Conservation (phyloP, 768 basidiomycete species). For the Lactarius akahatsu region DNA sequence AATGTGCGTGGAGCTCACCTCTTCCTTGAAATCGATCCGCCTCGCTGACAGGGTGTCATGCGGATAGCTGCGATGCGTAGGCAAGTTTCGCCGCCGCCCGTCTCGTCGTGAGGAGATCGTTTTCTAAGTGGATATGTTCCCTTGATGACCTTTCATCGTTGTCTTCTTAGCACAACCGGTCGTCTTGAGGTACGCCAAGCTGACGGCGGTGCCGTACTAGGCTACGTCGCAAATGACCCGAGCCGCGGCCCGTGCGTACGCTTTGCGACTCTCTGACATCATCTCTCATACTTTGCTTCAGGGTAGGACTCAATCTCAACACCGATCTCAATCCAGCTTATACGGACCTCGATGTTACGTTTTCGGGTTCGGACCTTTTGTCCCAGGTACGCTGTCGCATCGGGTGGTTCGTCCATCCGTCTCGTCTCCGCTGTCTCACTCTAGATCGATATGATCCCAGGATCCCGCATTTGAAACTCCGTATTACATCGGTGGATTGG, state of each 20-base stretch:
- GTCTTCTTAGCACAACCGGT: background rate
- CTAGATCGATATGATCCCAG: background rate
- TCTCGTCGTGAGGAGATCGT: background rate
- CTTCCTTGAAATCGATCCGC: background rate
- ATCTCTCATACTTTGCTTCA: background rate
- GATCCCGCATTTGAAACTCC: background rate
- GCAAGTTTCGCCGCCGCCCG: too few relatives aligned
- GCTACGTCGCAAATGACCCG: background rate
- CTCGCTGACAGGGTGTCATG: background rate
- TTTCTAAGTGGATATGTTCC: background rate
- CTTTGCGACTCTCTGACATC: background rate
- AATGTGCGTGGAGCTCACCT: background rate
- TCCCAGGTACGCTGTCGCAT: background rate
- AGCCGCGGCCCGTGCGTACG: background rate
- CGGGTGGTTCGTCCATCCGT: background rate
- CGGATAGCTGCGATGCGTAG: background rate
- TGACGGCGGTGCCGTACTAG: background rate
- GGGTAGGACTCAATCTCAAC: background rate
- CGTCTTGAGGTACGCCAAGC: slow-evolving; percentile 1
- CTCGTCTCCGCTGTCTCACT: background rate
- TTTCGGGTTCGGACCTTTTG: background rate
- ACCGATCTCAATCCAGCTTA: background rate
- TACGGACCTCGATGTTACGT: background rate
- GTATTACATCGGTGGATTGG: background rate
- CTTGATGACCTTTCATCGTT: background rate